A percentile compares a stretch with the other conserved stretches of the same genome.
Conservation (phyloP, 179 eudicot species). For the Beta corolliflora region DNA sequence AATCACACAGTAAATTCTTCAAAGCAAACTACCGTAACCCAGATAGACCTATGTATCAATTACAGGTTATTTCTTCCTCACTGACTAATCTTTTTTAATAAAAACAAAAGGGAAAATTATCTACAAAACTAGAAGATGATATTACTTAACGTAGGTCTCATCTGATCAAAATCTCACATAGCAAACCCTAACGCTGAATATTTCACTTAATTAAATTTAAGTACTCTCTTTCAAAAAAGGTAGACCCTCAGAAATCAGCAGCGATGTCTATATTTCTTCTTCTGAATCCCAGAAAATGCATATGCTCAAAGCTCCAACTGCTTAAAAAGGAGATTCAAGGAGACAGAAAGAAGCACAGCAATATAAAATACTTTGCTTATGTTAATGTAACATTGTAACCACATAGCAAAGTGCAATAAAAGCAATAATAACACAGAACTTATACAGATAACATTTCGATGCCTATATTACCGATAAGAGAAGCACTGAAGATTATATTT, state of each 20-base stretch:
- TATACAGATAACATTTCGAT: not conserved
- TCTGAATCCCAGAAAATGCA: not conserved
- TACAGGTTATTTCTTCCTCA: not conserved
- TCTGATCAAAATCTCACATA: not conserved
- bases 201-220: not conserved
- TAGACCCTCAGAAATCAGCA: not conserved
- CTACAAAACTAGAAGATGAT: not conserved
- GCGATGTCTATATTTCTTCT: not conserved
- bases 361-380: not conserved
- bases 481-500: conserved; percentile 7
- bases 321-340: not conserved
- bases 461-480: not conserved
- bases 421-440: not conserved
- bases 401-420: not conserved
- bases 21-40: not conserved
- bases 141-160: not conserved
- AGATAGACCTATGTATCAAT: not conserved
- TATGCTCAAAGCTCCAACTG: not conserved
- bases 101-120: not conserved
- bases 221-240: not conserved
- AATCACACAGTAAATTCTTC: not conserved
- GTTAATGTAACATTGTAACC: not conserved
- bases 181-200: not conserved
- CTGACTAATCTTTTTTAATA: not conserved
- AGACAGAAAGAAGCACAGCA: not conserved